Percentiles rank a stretch among this genome's conserved stretches.
Conservation (phyloP, 352 stramenopile genomes). For the Thraustotheca clavata region DNA sequence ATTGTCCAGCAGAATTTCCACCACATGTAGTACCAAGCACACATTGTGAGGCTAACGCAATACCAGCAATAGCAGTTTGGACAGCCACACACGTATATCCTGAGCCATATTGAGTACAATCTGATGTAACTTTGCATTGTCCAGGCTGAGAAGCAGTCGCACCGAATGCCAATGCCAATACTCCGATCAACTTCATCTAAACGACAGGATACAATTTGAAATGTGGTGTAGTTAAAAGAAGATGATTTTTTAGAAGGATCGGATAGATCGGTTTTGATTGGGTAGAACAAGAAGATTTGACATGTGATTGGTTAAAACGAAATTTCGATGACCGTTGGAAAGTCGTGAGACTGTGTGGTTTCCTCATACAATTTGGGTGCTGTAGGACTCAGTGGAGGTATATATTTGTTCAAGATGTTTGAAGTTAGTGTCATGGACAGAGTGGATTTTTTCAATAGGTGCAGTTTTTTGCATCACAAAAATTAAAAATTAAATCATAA, state of each 20-base stretch:
- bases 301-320: neutral
- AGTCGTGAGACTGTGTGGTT: no score
- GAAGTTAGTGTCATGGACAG: no score
- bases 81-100: conserved; percentile 68
- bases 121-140: conserved; percentile 34
- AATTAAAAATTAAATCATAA: no score
- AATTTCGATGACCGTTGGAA: no score
- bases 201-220: neutral
- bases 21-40: conserved; percentile 55
- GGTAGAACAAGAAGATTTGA: neutral
- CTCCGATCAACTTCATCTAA: neutral
- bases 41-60: conserved; percentile 63
- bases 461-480: no score
- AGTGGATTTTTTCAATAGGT: no score
- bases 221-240: neutral
- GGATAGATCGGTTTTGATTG: neutral
- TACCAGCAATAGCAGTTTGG: conserved; percentile 39
- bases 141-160: conserved; percentile 33
- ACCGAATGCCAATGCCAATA: neutral
- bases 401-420: no score
- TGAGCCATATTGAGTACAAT: conserved; percentile 46
- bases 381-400: no score
- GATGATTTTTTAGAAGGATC: neutral
- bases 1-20: conserved; percentile 46
- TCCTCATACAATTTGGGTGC: no score